Base-by-base conservation (phyloP, 176 grass and related monocot genomes). In the Aegilops sharonensis region DNA sequence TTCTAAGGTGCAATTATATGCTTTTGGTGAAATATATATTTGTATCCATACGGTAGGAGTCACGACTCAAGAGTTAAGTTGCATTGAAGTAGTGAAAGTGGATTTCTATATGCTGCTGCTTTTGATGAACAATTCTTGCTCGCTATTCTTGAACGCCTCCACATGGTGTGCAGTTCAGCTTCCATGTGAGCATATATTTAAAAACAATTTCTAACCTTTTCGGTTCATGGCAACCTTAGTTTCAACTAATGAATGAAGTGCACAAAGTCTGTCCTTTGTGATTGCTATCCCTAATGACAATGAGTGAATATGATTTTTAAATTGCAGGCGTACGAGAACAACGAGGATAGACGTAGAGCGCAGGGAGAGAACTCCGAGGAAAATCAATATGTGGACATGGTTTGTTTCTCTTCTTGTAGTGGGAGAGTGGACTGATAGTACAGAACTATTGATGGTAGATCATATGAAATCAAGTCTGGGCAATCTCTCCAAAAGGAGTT, bases 281-380 rank as follows among this genome's bases (percentile, higher is more conserved):
- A 87, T 37, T 77, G 48, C 70, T 65, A 64, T 31, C 20, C 67
- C 43, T 76, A 43, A 48, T 73, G 72, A 76, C 11, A 77, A 10
- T 21, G 24, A 62, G 24, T 76, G 13, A 31, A 75, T 69, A 60
- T 87, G 81, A 37, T 72, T 87, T 34, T 45, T 93, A 54, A 64
- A 67, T 82, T 72, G 43, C 88, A 98, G 93, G 93, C 93, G 18
- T 79, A 87, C 29, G 94, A 95, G 73, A 98, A 89, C 62, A 95
- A 92, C 60, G 97, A 94, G 78, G 93, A 95, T 75, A 82, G 68
- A 75, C 90, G 92, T 88, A 95, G 81, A 92, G 87, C 82, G 25
- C 88, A 91, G 76, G 83, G 79, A 77, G 88, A 92, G 36, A 94
- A 23, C 70, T 88, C 88, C 13, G 97, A 95, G 76, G 92, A 95